Evolutionary conservation across 2,329 filamentous ascomycete species (phyloP).

Genomic region (Dactylonectria macrodidyma): DNA sequence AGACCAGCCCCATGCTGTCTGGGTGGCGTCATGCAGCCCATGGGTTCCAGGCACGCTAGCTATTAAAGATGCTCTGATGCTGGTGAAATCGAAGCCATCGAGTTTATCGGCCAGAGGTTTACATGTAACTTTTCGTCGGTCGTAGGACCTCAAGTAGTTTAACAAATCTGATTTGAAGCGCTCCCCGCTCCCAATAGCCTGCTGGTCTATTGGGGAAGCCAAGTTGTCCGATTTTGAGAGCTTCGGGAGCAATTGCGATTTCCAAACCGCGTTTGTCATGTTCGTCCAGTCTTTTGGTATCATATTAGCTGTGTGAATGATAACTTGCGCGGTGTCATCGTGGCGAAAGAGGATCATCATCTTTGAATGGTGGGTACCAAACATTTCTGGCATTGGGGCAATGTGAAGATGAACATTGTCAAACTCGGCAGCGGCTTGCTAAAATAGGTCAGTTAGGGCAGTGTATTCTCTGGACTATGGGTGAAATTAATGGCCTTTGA

Average conservation of each 20-base stretch:
- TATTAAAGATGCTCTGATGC: conserved; percentile 79
- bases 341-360: conserved; percentile 88
- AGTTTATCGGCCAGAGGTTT: conserved; percentile 71
- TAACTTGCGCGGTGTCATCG: conserved; percentile 82
- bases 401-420: conserved; percentile 79
- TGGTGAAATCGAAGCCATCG: conserved; percentile 76
- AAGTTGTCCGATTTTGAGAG: not conserved
- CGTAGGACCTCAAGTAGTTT: conserved; percentile 80
- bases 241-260: conserved; percentile 78
- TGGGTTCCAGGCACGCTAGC: conserved; percentile 83
- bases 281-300: conserved; percentile 90
- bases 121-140: conserved; percentile 68
- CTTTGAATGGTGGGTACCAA: conserved; percentile 89
- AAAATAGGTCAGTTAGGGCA: conserved; percentile 25
- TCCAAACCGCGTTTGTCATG: conserved; percentile 89
- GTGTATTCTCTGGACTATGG: not conserved
- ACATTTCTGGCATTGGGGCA: conserved; percentile 86
- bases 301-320: conserved; percentile 94
- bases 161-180: conserved; percentile 85
- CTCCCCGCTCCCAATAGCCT: conserved; percentile 69
- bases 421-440: conserved; percentile 75
- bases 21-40: conserved; percentile 59
- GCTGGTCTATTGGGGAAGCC: conserved; percentile 22
- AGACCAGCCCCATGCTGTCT: conserved; percentile 83
- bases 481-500: not conserved